Evolutionary conservation across 1,284 basidiomycete genomes (phyloP).

Genomic region (Irpex sp.): DNA sequence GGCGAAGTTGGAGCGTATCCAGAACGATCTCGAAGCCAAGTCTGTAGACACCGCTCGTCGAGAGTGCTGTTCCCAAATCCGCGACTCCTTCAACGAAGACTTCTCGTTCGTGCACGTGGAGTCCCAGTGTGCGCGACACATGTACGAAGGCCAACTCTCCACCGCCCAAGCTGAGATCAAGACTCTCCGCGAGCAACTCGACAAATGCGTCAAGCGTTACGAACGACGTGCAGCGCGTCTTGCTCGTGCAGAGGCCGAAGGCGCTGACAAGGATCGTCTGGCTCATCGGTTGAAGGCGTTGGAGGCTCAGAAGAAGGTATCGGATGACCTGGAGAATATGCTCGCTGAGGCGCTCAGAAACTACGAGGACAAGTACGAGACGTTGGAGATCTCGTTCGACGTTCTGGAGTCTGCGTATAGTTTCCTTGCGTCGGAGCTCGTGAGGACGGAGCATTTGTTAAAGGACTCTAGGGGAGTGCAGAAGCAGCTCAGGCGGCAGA

Average conservation of each 20-base stretch:
- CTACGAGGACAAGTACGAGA: slow-evolving; percentile 11
- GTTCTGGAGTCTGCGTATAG: slow-evolving; percentile 12
- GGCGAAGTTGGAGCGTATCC: slow-evolving; percentile 5
- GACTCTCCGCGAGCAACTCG: slow-evolving; percentile 2
- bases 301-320: slow-evolving; percentile 6
- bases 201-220: slow-evolving; percentile 6
- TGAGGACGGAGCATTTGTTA: slow-evolving; percentile 5
- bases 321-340: slow-evolving; percentile 10
- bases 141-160: slow-evolving; percentile 5
- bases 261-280: background rate
- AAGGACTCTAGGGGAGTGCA: background rate
- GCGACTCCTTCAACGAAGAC: slow-evolving; percentile 7
- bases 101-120: slow-evolving; percentile 10
- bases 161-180: slow-evolving; percentile 4
- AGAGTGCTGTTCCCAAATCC: background rate
- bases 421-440: slow-evolving; percentile 11
- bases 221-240: slow-evolving; percentile 2
- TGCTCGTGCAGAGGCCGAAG: background rate
- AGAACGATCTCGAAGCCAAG: background rate
- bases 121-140: slow-evolving; percentile 5
- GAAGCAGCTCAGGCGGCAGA: background rate
- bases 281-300: slow-evolving; percentile 3
- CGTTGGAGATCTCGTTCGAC: slow-evolving; percentile 14
- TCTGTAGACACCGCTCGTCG: slow-evolving; percentile 3
- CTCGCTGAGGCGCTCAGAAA: slow-evolving; percentile 5